phyloP scores from a whole-genome alignment of 176 grass and related monocot genomes.

The Triticum urartu region DNA sequence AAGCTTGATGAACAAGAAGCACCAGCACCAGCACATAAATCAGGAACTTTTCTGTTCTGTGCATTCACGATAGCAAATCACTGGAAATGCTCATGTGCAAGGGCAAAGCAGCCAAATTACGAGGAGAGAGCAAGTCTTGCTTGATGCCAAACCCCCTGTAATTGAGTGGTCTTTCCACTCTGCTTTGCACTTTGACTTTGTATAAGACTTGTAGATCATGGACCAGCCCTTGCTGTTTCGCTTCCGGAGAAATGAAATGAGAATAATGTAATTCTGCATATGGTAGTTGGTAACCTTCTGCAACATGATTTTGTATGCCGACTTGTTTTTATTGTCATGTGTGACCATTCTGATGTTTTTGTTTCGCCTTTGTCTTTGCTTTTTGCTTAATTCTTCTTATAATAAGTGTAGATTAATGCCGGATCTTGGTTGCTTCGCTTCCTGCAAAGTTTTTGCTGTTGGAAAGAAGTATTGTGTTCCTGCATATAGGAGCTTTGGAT shows the following conservation, averaged over 20 bases:
- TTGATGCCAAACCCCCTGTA: background rate
- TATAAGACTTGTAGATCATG: conserved; percentile 36
- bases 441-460: background rate
- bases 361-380: no score
- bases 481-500: no score
- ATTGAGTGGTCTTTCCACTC: background rate
- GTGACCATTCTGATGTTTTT: no score
- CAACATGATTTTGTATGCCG: background rate
- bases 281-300: background rate
- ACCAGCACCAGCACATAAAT: no score
- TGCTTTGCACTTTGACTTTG: conserved; percentile 2
- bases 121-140: background rate
- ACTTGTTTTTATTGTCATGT: no score
- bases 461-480: background rate
- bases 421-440: background rate
- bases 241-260: background rate
- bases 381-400: background rate
- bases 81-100: no score
- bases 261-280: conserved; percentile 12
- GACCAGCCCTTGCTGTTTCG: background rate
- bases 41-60: no score
- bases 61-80: no score
- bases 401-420: background rate
- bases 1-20: no score
- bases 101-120: background rate